These are phyloP conservation scores for Rhodamnia argentea DNA, from an alignment of 345 rosid species.

Conservation along the genomic window DNA sequence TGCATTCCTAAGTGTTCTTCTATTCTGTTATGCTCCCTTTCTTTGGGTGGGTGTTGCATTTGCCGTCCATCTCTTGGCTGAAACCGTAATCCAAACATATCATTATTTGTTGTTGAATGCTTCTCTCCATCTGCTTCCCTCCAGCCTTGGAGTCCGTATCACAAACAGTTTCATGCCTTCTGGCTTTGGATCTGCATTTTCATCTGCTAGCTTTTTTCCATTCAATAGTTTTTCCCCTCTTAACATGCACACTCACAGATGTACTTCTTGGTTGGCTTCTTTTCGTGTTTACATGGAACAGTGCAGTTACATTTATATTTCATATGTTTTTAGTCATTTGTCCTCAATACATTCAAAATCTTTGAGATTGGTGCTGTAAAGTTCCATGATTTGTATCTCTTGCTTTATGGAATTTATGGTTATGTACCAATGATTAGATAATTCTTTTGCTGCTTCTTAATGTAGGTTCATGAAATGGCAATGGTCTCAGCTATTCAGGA, in stretches of 20 bases:
- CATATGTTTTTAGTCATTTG: neutral
- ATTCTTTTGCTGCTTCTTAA: slow-evolving; percentile 1
- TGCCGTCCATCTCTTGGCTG: neutral
- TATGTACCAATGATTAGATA: neutral
- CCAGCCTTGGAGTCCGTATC: neutral
- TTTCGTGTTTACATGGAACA: neutral
- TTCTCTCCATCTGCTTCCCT: neutral
- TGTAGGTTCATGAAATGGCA: slow-evolving; percentile 95
- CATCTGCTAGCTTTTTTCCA: neutral
- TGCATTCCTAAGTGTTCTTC: neutral
- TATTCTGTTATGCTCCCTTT: neutral
- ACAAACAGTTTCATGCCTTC: neutral
- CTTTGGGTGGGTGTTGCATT: neutral
- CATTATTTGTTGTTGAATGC: neutral
- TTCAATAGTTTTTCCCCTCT: neutral
- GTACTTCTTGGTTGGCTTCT: neutral
- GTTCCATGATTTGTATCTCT: neutral
- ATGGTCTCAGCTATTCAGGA: slow-evolving; percentile 94
- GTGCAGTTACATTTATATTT: neutral
- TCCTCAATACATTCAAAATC: neutral
- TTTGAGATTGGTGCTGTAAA: neutral
- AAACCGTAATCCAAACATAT: neutral
- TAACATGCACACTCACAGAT: neutral
- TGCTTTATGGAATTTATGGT: neutral
- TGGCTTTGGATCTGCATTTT: neutral